Conservation (phyloP, 305 asterid genomes). For the Rubia peregrina region DNA sequence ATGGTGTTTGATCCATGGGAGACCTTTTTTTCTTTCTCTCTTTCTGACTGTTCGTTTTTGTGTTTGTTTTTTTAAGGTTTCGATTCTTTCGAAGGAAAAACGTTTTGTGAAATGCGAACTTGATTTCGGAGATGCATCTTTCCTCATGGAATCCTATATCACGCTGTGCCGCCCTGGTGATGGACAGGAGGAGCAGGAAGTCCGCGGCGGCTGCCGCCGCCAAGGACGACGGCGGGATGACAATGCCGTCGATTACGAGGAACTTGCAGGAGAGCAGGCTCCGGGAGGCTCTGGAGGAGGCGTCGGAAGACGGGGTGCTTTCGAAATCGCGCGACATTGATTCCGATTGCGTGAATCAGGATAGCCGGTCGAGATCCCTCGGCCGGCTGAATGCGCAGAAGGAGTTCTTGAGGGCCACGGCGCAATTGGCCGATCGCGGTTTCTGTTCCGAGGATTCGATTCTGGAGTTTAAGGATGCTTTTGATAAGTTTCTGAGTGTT, state of each 20-base stretch:
- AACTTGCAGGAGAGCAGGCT: slow-evolving; percentile 22
- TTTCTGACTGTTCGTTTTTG: neutral
- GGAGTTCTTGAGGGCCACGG: slow-evolving; percentile 31
- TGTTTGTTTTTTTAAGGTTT: slow-evolving; percentile 11
- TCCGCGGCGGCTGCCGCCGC: slow-evolving; percentile 15
- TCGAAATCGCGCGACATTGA: slow-evolving; percentile 21
- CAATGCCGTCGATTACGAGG: slow-evolving; percentile 14
- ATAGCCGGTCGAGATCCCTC: slow-evolving; percentile 24
- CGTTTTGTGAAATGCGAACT: slow-evolving; percentile 3
- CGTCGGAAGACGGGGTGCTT: slow-evolving; percentile 22
- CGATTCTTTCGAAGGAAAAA: slow-evolving; percentile 9
- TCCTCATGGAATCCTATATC: slow-evolving; percentile 31
- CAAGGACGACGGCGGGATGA: slow-evolving; percentile 8
- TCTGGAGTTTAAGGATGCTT: no score
- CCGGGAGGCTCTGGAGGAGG: slow-evolving; percentile 28
- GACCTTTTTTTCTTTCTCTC: slow-evolving; percentile 11
- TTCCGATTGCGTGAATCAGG: no score
- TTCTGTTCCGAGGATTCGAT: slow-evolving; percentile 22
- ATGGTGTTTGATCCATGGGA: slow-evolving; percentile 11
- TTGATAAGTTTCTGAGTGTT: slow-evolving; percentile 23
- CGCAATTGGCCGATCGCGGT: slow-evolving; percentile 17
- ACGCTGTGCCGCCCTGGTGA: slow-evolving; percentile 26
- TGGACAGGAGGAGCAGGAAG: slow-evolving; percentile 21
- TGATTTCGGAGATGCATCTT: slow-evolving; percentile 25
- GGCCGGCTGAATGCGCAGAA: slow-evolving; percentile 28